phyloP scores from a whole-genome alignment of 2,329 filamentous ascomycete species.

The Elsinoe perseae region DNA sequence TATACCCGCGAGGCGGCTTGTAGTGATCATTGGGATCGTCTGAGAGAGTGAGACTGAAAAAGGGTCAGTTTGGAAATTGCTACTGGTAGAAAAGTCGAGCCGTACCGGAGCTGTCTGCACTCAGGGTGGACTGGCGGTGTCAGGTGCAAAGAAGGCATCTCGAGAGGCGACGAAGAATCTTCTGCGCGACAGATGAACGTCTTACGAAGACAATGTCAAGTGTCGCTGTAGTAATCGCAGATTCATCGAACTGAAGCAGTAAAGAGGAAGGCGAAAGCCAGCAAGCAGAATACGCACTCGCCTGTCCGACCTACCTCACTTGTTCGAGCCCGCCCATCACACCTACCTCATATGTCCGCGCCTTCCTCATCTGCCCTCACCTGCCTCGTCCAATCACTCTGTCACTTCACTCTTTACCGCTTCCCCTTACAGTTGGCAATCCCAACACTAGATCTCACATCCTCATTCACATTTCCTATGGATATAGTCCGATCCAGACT shows the following conservation, averaged over 20 bases:
- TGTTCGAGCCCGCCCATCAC: not conserved
- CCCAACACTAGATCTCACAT: constrained; percentile 1
- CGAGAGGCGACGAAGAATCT: not conserved
- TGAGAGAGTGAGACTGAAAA: not conserved
- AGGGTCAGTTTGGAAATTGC: too few relatives aligned
- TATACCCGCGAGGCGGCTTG: not conserved
- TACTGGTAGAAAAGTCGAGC: too few relatives aligned
- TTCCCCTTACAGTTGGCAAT: not conserved
- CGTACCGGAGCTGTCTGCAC: not conserved
- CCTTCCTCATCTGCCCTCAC: not conserved
- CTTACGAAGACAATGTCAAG: not conserved
- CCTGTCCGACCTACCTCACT: not conserved
- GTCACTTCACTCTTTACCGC: not conserved
- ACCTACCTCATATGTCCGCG: not conserved
- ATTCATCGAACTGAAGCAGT: too few relatives aligned
- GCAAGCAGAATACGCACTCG: not conserved
- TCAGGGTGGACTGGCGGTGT: not conserved
- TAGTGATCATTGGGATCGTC: not conserved
- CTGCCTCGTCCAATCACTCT: not conserved
- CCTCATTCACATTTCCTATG: constrained; percentile 10
- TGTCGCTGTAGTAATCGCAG: too few relatives aligned
- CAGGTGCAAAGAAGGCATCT: not conserved
- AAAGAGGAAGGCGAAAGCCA: not conserved
- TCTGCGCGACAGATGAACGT: not conserved
- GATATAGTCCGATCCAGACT: constrained; percentile 4